Percentiles rank a stretch among this genome's conserved stretches.
phyloP scores from a whole-genome alignment of 2,329 filamentous ascomycete genomes.

The Aureobasidium sp. region DNA sequence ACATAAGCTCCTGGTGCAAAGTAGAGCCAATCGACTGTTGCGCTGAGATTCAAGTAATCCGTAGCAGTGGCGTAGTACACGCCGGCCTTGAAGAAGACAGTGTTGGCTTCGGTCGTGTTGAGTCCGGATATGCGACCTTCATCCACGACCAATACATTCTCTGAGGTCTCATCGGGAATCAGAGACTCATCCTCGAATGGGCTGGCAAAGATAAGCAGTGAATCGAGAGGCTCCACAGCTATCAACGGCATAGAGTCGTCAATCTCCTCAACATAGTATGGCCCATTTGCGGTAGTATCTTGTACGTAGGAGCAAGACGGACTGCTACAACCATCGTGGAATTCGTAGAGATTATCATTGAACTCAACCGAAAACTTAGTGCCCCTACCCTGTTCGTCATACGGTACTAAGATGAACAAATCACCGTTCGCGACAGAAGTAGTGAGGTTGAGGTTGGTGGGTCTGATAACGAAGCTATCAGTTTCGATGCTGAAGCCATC shows the following conservation, averaged over 20 bases:
- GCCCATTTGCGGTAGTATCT: neutral
- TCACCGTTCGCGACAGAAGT: neutral
- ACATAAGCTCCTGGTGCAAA: constrained; percentile 5
- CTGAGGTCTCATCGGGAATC: neutral
- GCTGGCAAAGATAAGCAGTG: neutral
- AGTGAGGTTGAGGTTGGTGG: neutral
- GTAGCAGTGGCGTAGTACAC: neutral
- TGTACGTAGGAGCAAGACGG: constrained; percentile 1
- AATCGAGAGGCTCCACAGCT: neutral
- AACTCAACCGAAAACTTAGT: neutral
- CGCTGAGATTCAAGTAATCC: neutral
- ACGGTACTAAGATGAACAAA: neutral
- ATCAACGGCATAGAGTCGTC: neutral
- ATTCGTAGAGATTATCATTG: neutral
- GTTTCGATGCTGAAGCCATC: neutral
- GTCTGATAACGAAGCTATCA: neutral
- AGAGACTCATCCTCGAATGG: neutral
- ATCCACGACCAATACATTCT: neutral
- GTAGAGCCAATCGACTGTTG: neutral
- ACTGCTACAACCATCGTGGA: neutral
- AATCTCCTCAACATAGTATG: neutral
- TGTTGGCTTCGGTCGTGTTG: neutral
- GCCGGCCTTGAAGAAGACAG: neutral
- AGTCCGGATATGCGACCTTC: constrained; percentile 2
- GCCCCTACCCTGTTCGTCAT: neutral